phyloP scores from a whole-genome alignment of 2,329 filamentous ascomycete genomes.

The Aspergillus pseudonomiae region DNA sequence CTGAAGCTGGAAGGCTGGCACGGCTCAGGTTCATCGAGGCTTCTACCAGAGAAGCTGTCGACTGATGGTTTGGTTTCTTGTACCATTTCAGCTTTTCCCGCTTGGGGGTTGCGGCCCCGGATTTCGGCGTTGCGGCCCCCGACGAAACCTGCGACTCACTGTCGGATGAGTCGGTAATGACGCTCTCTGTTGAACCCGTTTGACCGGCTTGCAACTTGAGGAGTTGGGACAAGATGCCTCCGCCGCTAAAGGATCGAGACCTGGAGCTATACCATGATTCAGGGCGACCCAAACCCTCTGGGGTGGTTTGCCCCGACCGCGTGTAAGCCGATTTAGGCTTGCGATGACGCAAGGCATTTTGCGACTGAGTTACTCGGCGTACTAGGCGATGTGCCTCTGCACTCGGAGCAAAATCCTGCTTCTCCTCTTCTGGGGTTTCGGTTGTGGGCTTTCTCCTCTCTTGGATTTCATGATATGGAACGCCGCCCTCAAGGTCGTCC shows the following conservation, averaged over 20 bases:
- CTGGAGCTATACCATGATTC: slow-evolving; percentile 28
- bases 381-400: slow-evolving; percentile 44
- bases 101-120: slow-evolving; percentile 37
- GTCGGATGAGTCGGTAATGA: slow-evolving; percentile 36
- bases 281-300: slow-evolving; percentile 29
- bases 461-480: slow-evolving; percentile 25
- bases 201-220: slow-evolving; percentile 68
- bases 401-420: slow-evolving; percentile 28
- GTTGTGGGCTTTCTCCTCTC: slow-evolving; percentile 26
- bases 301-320: slow-evolving; percentile 37
- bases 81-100: slow-evolving; percentile 48
- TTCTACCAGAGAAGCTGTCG: slow-evolving; percentile 42
- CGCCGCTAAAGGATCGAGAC: slow-evolving; percentile 31
- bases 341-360: slow-evolving; percentile 27
- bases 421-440: slow-evolving; percentile 23
- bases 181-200: slow-evolving; percentile 32
- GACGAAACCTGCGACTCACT: slow-evolving; percentile 32
- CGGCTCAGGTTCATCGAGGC: slow-evolving; percentile 42
- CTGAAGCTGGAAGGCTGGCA: slow-evolving; percentile 33
- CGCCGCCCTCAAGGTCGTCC: slow-evolving; percentile 32
- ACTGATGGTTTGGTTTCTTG: slow-evolving; percentile 41
- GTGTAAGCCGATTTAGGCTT: slow-evolving; percentile 36
- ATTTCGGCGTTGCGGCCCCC: slow-evolving; percentile 33
- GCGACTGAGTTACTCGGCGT: slow-evolving; percentile 37
- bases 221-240: slow-evolving; percentile 71